Evolutionary conservation across 129 eudicot species (phyloP), one percentile per base, ranked within the genome.

Genomic region (Arctium lappa): DNA sequence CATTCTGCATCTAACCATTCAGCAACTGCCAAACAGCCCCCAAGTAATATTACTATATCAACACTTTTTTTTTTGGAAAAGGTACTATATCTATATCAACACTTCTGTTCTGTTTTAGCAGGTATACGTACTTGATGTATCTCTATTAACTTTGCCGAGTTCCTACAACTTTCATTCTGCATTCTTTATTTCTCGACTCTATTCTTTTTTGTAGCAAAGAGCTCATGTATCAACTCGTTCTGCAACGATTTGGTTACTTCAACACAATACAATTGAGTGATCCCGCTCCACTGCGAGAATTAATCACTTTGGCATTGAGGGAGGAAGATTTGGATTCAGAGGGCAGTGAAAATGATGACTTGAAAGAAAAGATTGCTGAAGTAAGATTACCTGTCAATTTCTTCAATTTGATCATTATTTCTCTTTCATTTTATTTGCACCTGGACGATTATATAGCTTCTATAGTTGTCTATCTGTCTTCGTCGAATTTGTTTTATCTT

Each of bases 221-320:
- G 85, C 98, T 95, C 81, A 95, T 95, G 99, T 95, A 95, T 83
- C 99, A 95, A 85, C 92, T 93, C 87, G 98, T 93, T 72, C 86
- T 95, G 63, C 97, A 92, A 75, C 92, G 99, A 39, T 95, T 95
- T 90, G 94, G 97, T 66, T 95, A 95, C 86, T 95, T 93, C 76
- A 95, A 88, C 85, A 97, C 95, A 82, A 95, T 95, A 87, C 98
- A 95, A 80, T 83, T 93, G 83, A 95, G 99, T 72, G 95, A 93
- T 40, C 97, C 97, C 15, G 97, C 91, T 82, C 89, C 99, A 70
- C 76, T 95, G 77, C 83, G 72, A 8, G 98, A 93, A 50, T 69
- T 95, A 74, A 87, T 95, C 38, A 75, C 88, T 80, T 73, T 95
- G 88, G 99, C 98, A 33, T 83, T 95, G 72, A 93, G 84, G 70